Percentiles rank a stretch among this genome's conserved stretches.
These are phyloP conservation scores for Xylogone sp. DNA, from an alignment of 2,329 filamentous ascomycete species.

Conservation along the genomic window DNA sequence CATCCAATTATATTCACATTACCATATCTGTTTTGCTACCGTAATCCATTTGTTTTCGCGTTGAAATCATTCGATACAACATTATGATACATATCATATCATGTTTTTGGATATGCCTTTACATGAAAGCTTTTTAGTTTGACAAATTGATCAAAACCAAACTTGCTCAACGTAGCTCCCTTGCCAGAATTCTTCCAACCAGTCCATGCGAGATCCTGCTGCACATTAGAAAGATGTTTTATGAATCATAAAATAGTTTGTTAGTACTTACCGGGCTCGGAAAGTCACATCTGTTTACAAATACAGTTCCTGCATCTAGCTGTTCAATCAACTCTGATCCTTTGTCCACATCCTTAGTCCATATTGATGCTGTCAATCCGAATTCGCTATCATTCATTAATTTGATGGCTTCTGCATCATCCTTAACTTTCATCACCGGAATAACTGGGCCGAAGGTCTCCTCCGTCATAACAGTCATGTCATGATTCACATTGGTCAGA, in stretches of 20 bases:
- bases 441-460: slow-evolving; percentile 96
- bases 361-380: slow-evolving; percentile 92
- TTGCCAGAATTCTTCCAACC: slow-evolving; percentile 97
- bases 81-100: not conserved
- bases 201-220: slow-evolving; percentile 87
- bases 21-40: too few relatives aligned
- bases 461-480: slow-evolving; percentile 85
- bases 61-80: too few relatives aligned
- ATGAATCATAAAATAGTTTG: slow-evolving; percentile 5
- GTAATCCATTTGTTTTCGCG: too few relatives aligned
- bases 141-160: slow-evolving; percentile 93
- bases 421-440: slow-evolving; percentile 79
- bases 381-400: slow-evolving; percentile 96
- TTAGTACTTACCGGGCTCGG: slow-evolving; percentile 73
- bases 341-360: slow-evolving; percentile 80
- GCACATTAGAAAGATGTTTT: slow-evolving; percentile 19
- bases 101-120: slow-evolving; percentile 68
- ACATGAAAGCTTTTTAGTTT: slow-evolving; percentile 95
- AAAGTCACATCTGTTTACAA: slow-evolving; percentile 91
- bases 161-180: slow-evolving; percentile 82
- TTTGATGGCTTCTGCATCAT: slow-evolving; percentile 74
- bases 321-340: slow-evolving; percentile 74
- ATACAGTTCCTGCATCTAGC: slow-evolving; percentile 91
- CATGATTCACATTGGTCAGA: slow-evolving; percentile 73
- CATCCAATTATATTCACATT: too few relatives aligned